phyloP scores from a whole-genome alignment of 768 basidiomycete genomes.

The Calocera viscosa region DNA sequence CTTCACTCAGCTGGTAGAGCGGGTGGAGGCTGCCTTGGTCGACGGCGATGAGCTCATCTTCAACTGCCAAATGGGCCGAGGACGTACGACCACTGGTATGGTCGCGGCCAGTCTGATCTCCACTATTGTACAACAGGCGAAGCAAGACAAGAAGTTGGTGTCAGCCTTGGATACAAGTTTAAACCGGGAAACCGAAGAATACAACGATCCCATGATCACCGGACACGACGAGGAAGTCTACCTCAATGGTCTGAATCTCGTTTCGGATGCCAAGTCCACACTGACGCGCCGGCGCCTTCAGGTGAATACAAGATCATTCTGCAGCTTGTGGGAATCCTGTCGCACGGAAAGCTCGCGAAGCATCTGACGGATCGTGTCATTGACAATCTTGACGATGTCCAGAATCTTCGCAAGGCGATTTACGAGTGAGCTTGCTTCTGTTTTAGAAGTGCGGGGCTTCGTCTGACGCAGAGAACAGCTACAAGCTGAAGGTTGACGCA shows the following conservation, averaged over 20 bases:
- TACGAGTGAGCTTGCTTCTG: slow-evolving; percentile 56
- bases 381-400: slow-evolving; percentile 84
- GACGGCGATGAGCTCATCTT: slow-evolving; percentile 65
- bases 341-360: slow-evolving; percentile 87
- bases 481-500: slow-evolving; percentile 81
- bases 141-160: slow-evolving; percentile 17
- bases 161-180: slow-evolving; percentile 20
- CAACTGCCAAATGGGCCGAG: slow-evolving; percentile 91
- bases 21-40: slow-evolving; percentile 42
- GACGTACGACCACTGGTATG: slow-evolving; percentile 89
- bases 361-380: slow-evolving; percentile 76
- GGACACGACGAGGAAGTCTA: slow-evolving; percentile 61
- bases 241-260: slow-evolving; percentile 47
- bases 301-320: slow-evolving; percentile 96
- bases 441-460: background rate
- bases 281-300: slow-evolving; percentile 25
- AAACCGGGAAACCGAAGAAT: slow-evolving; percentile 12
- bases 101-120: slow-evolving; percentile 78
- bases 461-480: slow-evolving; percentile 36
- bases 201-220: slow-evolving; percentile 12
- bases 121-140: slow-evolving; percentile 35
- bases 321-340: slow-evolving; percentile 82
- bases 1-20: slow-evolving; percentile 61
- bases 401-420: slow-evolving; percentile 89
- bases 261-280: background rate